phyloP scores from a whole-genome alignment of 495 filamentous ascomycete species.

The Talaromyces thailandensis region DNA sequence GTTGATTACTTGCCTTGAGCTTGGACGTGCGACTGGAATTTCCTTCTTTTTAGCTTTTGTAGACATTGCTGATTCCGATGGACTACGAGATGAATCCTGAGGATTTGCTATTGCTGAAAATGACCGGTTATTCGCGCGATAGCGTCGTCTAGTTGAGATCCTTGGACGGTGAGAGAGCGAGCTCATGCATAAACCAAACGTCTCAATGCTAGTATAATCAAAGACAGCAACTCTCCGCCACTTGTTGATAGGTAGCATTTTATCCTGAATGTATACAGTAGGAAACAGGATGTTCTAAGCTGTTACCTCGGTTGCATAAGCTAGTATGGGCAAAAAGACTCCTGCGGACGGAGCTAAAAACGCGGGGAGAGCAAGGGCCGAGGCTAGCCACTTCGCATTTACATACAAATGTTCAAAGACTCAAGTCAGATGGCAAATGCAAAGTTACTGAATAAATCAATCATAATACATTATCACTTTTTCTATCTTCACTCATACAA shows the following conservation, averaged over 20 bases:
- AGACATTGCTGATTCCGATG: not conserved
- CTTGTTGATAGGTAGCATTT: not conserved
- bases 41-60: slow-evolving; percentile 11
- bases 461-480: slow-evolving; percentile 3
- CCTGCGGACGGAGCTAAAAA: not conserved
- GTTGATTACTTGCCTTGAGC: slow-evolving; percentile 17
- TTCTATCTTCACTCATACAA: slow-evolving; percentile 2
- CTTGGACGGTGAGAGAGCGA: not conserved
- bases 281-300: not conserved
- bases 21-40: slow-evolving; percentile 27
- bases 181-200: not conserved
- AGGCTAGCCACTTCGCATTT: not conserved
- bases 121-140: slow-evolving; percentile 7
- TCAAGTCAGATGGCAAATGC: not conserved
- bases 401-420: not conserved
- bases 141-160: slow-evolving; percentile 16
- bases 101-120: not conserved
- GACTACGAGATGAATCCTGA: slow-evolving; percentile 1
- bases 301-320: slow-evolving; percentile 5
- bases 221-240: not conserved
- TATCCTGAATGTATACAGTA: not conserved
- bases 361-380: slow-evolving; percentile 4
- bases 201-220: not conserved
- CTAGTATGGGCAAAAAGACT: not conserved
- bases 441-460: not conserved